Conservation (phyloP, 2,329 filamentous ascomycete genomes). For the Gnomoniopsis sp. region DNA sequence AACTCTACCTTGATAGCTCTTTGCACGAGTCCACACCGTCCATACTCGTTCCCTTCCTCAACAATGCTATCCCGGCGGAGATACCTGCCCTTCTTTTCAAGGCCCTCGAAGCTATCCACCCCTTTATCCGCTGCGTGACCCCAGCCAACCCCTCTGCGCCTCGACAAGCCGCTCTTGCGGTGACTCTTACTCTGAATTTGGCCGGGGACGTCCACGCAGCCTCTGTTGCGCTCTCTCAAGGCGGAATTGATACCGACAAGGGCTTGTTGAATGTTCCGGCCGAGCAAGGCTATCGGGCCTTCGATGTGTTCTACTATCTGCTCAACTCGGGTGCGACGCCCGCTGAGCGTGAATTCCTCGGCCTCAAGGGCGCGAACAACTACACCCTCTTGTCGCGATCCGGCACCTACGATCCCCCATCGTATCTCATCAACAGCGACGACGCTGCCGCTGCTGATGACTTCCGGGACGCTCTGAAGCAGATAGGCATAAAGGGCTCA, state of each 20-base stretch:
- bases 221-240: slow-evolving; percentile 74
- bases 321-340: slow-evolving; percentile 86
- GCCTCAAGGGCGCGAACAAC: slow-evolving; percentile 70
- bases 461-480: slow-evolving; percentile 80
- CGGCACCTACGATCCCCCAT: slow-evolving; percentile 79
- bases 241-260: slow-evolving; percentile 78
- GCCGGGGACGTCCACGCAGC: slow-evolving; percentile 74
- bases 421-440: slow-evolving; percentile 87
- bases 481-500: slow-evolving; percentile 89
- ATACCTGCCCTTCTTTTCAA: slow-evolving; percentile 74
- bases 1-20: slow-evolving; percentile 53
- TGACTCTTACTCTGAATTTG: slow-evolving; percentile 78
- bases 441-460: slow-evolving; percentile 92
- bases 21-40: slow-evolving; percentile 87
- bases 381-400: slow-evolving; percentile 81
- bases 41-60: slow-evolving; percentile 73
- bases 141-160: slow-evolving; percentile 84
- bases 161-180: slow-evolving; percentile 75
- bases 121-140: slow-evolving; percentile 84
- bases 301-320: slow-evolving; percentile 97
- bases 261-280: slow-evolving; percentile 79
- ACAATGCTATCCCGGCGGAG: slow-evolving; percentile 70
- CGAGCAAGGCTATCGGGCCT: slow-evolving; percentile 81
- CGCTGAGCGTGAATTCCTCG: slow-evolving; percentile 83
- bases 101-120: slow-evolving; percentile 75